Percentiles rank a stretch among this genome's conserved stretches.
These are phyloP conservation scores for Lineolata rhizophorae DNA, from an alignment of 495 filamentous ascomycete species.

Conservation along the genomic window DNA sequence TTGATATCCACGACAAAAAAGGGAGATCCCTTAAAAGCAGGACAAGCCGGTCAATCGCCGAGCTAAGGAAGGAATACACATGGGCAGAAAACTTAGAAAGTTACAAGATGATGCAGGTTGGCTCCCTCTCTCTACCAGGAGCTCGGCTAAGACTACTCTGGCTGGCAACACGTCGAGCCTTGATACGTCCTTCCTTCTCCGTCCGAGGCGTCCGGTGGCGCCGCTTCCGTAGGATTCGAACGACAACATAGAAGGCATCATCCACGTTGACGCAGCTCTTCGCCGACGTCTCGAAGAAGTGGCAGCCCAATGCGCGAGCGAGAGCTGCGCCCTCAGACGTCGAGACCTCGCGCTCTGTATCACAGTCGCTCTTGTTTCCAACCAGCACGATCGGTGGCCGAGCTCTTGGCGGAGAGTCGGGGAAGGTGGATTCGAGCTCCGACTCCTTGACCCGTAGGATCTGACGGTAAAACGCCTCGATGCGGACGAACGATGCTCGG, in stretches of 20 bases:
- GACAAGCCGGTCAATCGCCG: too few relatives aligned
- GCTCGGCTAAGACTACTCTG: too few relatives aligned
- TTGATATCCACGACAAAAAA: too few relatives aligned
- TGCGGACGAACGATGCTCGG: slow-evolving; percentile 79
- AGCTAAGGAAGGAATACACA: too few relatives aligned
- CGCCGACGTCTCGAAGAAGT: slow-evolving; percentile 93
- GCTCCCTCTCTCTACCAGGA: too few relatives aligned
- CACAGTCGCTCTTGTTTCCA: slow-evolving; percentile 92
- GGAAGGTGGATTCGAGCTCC: slow-evolving; percentile 60
- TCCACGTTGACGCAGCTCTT: slow-evolving; percentile 99
- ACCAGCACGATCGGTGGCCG: slow-evolving; percentile 89
- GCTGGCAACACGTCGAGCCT: too few relatives aligned
- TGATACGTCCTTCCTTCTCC: too few relatives aligned
- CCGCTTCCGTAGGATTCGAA: slow-evolving; percentile 66
- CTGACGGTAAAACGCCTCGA: slow-evolving; percentile 86
- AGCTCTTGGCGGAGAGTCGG: slow-evolving; percentile 41
- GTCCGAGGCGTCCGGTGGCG: slow-evolving; percentile 6
- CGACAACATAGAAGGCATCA: slow-evolving; percentile 96
- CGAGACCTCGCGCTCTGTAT: slow-evolving; percentile 91
- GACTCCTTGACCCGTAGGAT: slow-evolving; percentile 96
- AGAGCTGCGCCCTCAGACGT: slow-evolving; percentile 87
- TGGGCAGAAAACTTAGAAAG: too few relatives aligned
- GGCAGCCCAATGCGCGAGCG: slow-evolving; percentile 80
- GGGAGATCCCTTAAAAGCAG: too few relatives aligned
- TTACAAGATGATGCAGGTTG: too few relatives aligned